phyloP scores from a whole-genome alignment of 306 rosid genomes.

The Trifolium repens region DNA sequence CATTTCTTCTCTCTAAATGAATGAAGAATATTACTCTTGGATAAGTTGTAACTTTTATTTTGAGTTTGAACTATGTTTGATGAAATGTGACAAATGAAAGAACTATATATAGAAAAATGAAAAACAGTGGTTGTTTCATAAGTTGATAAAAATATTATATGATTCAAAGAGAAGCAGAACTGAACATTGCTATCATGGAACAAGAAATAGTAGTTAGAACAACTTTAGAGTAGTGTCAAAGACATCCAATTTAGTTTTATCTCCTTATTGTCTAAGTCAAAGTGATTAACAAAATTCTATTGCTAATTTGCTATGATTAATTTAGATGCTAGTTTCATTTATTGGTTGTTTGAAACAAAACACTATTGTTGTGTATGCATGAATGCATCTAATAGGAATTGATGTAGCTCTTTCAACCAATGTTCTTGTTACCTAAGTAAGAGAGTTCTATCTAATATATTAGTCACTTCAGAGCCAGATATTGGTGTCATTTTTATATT shows the following conservation, averaged over 20 bases:
- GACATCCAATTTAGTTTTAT: constrained; percentile 54
- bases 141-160: constrained; percentile 10
- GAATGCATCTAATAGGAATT: constrained; percentile 37
- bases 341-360: constrained; percentile 31
- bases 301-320: not conserved
- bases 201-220: constrained; percentile 56
- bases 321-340: not conserved
- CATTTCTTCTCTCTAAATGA: constrained; percentile 39
- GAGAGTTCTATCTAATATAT: not conserved
- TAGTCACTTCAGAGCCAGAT: constrained; percentile 26
- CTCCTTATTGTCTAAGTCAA: constrained; percentile 60
- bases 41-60: not conserved
- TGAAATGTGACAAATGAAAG: constrained; percentile 19
- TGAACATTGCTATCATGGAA: constrained; percentile 34
- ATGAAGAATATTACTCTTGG: not conserved
- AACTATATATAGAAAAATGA: constrained; percentile 38
- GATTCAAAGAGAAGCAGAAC: constrained; percentile 40
- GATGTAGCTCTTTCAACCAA: constrained; percentile 52
- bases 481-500: constrained; percentile 9
- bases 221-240: constrained; percentile 70
- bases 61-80: constrained; percentile 33
- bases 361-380: constrained; percentile 27
- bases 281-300: constrained; percentile 23
- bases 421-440: constrained; percentile 53
- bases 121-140: constrained; percentile 33